Evolutionary conservation across 129 eudicot genomes (phyloP).

Genomic region (Chrysanthemum lavandulifolium): DNA sequence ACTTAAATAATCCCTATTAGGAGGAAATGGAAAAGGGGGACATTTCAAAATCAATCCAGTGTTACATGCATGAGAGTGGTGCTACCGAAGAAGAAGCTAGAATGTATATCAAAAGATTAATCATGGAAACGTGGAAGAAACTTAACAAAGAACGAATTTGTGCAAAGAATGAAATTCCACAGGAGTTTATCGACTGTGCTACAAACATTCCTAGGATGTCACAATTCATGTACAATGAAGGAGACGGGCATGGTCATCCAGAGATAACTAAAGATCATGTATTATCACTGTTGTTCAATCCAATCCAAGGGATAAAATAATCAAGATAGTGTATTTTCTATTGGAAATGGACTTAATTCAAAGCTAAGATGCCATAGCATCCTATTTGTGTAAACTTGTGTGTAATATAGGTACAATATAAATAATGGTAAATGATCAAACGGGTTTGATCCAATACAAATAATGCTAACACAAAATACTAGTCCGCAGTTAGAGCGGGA

Average conservation of each 20-base stretch:
- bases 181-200: constrained; percentile 17
- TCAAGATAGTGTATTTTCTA: no score
- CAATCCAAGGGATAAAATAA: constrained; percentile 8
- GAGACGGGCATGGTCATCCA: constrained; percentile 28
- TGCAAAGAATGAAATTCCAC: constrained; percentile 5
- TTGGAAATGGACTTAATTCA: no score
- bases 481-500: no score
- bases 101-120: constrained; percentile 17
- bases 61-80: constrained; percentile 37
- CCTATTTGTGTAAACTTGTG: no score
- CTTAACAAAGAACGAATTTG: constrained; percentile 26
- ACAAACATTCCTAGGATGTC: constrained; percentile 30
- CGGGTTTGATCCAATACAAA: no score
- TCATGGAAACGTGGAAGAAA: constrained; percentile 31
- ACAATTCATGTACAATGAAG: constrained; percentile 26
- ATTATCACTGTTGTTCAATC: constrained; percentile 20
- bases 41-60: constrained; percentile 28
- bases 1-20: background rate
- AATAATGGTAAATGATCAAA: no score
- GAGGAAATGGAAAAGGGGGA: constrained; percentile 35
- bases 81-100: constrained; percentile 31
- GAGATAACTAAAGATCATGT: constrained; percentile 8
- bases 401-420: no score
- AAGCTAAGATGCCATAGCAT: no score
- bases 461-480: no score